Evolutionary conservation across 2,329 filamentous ascomycete species (phyloP).

Genomic region (Aspergillus spinulosporus): DNA sequence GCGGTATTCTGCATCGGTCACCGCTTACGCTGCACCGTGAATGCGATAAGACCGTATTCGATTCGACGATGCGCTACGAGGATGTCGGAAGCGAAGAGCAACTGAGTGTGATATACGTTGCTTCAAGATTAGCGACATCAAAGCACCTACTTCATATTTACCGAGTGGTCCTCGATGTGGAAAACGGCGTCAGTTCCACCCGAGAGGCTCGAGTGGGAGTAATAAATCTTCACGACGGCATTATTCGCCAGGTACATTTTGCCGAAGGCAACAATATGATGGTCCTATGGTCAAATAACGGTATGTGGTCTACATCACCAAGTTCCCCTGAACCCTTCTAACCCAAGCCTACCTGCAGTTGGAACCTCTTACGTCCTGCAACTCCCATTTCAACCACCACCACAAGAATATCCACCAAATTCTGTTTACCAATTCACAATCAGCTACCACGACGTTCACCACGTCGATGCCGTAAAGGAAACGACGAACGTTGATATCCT

Average conservation of each 20-base stretch:
- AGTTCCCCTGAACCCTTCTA: not conserved
- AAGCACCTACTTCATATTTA: slow-evolving; percentile 55
- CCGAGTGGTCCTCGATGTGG: slow-evolving; percentile 52
- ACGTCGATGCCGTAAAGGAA: slow-evolving; percentile 15
- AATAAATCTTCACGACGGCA: slow-evolving; percentile 35
- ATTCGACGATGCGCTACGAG: slow-evolving; percentile 60
- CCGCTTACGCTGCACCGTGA: slow-evolving; percentile 50
- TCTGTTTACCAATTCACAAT: slow-evolving; percentile 18
- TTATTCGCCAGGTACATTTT: slow-evolving; percentile 64
- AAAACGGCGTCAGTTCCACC: slow-evolving; percentile 60
- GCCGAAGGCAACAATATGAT: slow-evolving; percentile 63
- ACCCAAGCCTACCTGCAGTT: slow-evolving; percentile 18
- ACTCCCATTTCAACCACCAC: slow-evolving; percentile 31
- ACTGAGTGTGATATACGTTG: slow-evolving; percentile 37
- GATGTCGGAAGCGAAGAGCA: slow-evolving; percentile 30
- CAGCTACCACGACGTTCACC: slow-evolving; percentile 23
- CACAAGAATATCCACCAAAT: slow-evolving; percentile 11
- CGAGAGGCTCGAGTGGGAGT: slow-evolving; percentile 33
- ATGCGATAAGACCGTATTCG: slow-evolving; percentile 44
- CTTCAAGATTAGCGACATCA: slow-evolving; percentile 35
- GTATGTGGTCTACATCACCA: slow-evolving; percentile 23
- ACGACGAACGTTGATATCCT: slow-evolving; percentile 25
- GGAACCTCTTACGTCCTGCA: slow-evolving; percentile 36
- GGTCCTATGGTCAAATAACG: slow-evolving; percentile 52
- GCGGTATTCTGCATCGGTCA: slow-evolving; percentile 67